Base-by-base conservation (phyloP, 495 filamentous ascomycete genomes). In the Talaromyces nanjingensis region DNA sequence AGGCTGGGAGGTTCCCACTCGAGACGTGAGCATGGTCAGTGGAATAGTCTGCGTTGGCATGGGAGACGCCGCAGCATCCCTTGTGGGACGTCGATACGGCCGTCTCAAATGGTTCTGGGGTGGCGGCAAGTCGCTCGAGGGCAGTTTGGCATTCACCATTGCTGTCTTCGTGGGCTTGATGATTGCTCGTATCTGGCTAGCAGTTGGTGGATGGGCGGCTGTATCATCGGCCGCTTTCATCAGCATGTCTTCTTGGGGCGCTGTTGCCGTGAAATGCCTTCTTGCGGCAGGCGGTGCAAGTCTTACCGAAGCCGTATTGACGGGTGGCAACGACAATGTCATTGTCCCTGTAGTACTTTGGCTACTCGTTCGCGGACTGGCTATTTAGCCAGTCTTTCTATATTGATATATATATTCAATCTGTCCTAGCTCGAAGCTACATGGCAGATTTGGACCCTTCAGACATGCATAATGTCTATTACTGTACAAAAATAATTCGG, bases 241-340 rank as follows among this genome's bases (percentile, higher is more conserved):
- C 62, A 65, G 61, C 67, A 62, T 65, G 70, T 67, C 68, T 65
- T 70, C 72, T 68, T 82, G 80, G 77, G 31, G 70, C 37, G 71
- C 68, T 60, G 81, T 78, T 18, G 63, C 78, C 63, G 78, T 75
- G 45, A 92, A 89, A 72, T 83, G 87, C 55, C 75, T 81, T 20
- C 69, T 87, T 53, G 93, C 91, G 59, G 92, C 91, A 6, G 81
- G 81, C 45, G 86, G 92, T 62, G 91, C 93, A 33, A 96, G 92
- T 74, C 82, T 97, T 63, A 94, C 92, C 63, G 94, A 98, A 78
- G 93, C 94, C 20, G 92, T 97, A 63, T 77, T 98, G 62, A 98
- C 96, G 54, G 96, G 94, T 11, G 94, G 92, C 59, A 99, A 99
- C 80, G 94, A 99, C 78, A 99, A 99, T 80, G 93, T 99, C 27